Evolutionary conservation across 75 land plant genomes (phyloP).

Genomic region (Sequoiadendron giganteum): DNA sequence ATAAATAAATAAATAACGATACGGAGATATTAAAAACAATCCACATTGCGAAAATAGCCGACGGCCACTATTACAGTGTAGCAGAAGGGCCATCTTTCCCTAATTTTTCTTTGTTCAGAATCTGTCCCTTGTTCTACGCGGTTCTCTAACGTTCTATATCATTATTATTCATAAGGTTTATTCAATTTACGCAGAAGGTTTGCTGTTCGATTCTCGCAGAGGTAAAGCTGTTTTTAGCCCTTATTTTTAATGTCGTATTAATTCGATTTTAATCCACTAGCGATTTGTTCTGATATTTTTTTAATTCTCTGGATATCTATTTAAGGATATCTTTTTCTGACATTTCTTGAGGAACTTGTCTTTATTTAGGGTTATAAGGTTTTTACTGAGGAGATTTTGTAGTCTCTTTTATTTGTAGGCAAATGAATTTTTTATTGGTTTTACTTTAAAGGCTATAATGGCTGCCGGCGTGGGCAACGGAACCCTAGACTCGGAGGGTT

Average conservation of each 20-base stretch:
- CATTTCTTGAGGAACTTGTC: background rate
- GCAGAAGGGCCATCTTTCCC: background rate
- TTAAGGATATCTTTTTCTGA: background rate
- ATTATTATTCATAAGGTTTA: background rate
- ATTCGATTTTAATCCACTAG: background rate
- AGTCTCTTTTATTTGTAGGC: background rate
- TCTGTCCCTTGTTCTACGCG: background rate
- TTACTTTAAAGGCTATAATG: background rate
- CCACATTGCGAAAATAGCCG: background rate
- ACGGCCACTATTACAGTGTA: background rate
- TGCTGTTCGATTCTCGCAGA: background rate
- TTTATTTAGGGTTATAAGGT: background rate
- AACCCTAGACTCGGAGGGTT: background rate
- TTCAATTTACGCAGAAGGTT: background rate
- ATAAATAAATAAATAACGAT: too few species aligned
- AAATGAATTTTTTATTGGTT: background rate
- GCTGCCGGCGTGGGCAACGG: background rate
- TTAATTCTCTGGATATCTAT: background rate
- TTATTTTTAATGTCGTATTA: background rate
- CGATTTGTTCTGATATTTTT: background rate
- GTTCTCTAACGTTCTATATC: background rate
- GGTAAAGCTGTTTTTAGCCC: background rate
- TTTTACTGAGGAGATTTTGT: background rate
- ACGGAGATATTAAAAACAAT: too few species aligned
- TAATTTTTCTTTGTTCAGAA: background rate